Base-by-base conservation (phyloP, 805 yeast genomes). In the Wickerhamomyces bovis region DNA sequence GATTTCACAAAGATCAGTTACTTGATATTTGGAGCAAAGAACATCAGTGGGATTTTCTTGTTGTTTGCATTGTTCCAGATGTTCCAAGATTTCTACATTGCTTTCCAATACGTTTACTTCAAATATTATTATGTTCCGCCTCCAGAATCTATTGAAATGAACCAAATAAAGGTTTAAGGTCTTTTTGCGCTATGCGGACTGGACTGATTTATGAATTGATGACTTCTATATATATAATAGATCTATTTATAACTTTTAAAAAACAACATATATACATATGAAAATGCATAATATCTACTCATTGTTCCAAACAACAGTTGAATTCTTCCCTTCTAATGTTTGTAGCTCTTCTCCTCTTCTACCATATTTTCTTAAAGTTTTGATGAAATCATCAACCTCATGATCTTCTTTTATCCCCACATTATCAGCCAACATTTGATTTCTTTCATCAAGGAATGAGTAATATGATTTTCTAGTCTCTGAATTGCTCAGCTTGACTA, bases 1-100 rank as follows among this genome's bases (percentile, higher is more conserved):
- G 97, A 89, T 66, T 69, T 83, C 38, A 76, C 88, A 35, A 90
- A 90, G 62, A 77, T 88, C 21, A 70, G 82, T 44, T 87, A 86
- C 58, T 68, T 87, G 44, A 56, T 85, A n/a, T 85, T 74, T 63
- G 95, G 95, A 15, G 85, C 94, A 1, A 76, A 75, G 45, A 75
- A 85, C 53, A 77, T 86, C 25, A 81, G 89, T 2, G 54, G 67
- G 7, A 69, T 85, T 7, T 86, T 86, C 61, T 72, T 85, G 9
- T 58, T 78, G 42, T 89, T 89, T 47, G 94, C 87, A 0, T 64
- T 83, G 39, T 84, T 87, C 62, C 96, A 88, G 67, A 85, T 85
- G 81, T 59, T 76, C 20, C 70, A 88, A 49, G 94, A 88, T 61
- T 66, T 85, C 38, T 74, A 81, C 51, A 85, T 88, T 47, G 85